Evolutionary conservation across 441 rosid genomes (phyloP).

Genomic region (Corymbia calophylla): DNA sequence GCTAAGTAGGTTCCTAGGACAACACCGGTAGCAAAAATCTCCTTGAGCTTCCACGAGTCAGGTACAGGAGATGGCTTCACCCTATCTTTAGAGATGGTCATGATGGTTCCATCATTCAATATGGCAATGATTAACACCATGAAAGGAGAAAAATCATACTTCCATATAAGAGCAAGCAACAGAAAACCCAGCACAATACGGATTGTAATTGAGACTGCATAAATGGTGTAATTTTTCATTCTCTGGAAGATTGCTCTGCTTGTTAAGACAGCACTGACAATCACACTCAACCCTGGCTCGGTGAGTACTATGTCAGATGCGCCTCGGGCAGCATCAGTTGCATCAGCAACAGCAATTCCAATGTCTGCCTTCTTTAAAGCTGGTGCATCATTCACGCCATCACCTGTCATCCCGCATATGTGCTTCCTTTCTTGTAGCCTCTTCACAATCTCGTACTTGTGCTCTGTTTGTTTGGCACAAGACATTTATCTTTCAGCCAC

Average conservation of each 20-base stretch:
- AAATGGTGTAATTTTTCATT: conserved; percentile 64
- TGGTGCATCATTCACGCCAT: conserved; percentile 73
- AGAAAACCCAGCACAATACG: conserved; percentile 62
- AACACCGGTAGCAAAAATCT: conserved; percentile 59
- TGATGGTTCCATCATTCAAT: conserved; percentile 66
- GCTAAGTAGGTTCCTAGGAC: conserved; percentile 62
- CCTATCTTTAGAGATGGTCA: conserved; percentile 72
- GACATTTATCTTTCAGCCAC: background rate
- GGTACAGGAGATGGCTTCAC: conserved; percentile 71
- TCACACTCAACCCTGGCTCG: conserved; percentile 70
- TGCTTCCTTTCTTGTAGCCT: conserved; percentile 54
- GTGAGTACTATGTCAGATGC: conserved; percentile 70
- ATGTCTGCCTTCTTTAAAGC: conserved; percentile 69
- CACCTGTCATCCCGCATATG: conserved; percentile 73
- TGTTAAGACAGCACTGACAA: conserved; percentile 60
- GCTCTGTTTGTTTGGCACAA: conserved; percentile 26
- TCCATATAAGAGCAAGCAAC: conserved; percentile 64
- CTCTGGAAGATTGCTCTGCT: conserved; percentile 74
- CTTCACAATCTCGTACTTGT: conserved; percentile 69
- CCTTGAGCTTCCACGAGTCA: conserved; percentile 69
- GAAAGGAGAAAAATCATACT: conserved; percentile 70
- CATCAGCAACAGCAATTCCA: conserved; percentile 68
- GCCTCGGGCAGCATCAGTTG: conserved; percentile 64
- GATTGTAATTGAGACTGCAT: conserved; percentile 54
- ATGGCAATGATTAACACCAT: conserved; percentile 61